These are phyloP conservation scores for Kockiozyma suomiensis DNA, from an alignment of 805 yeast species.

Conservation along the genomic window DNA sequence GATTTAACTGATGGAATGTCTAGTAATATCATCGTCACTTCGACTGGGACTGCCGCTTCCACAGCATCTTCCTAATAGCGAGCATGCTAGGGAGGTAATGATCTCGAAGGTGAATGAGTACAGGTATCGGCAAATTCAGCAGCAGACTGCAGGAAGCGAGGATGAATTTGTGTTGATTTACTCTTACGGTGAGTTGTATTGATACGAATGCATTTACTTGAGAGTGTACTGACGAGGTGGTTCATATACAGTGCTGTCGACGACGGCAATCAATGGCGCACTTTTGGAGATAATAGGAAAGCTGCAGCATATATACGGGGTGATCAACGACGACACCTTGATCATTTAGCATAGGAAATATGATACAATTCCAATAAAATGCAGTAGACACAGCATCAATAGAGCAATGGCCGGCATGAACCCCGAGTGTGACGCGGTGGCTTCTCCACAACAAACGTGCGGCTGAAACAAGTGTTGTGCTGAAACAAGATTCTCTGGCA, in stretches of 20 bases:
- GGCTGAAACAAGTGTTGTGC: too few relatives aligned
- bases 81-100: constrained; percentile 70
- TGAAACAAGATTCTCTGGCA: too few relatives aligned
- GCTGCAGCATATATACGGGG: constrained; percentile 64
- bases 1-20: background rate
- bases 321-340: constrained; percentile 60
- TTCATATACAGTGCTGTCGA: constrained; percentile 53
- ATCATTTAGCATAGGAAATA: background rate
- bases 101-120: constrained; percentile 65
- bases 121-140: constrained; percentile 43
- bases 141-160: constrained; percentile 49
- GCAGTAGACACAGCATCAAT: too few relatives aligned
- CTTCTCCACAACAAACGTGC: too few relatives aligned
- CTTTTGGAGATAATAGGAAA: constrained; percentile 57
- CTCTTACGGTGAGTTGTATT: constrained; percentile 56
- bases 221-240: background rate
- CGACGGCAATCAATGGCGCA: constrained; percentile 65
- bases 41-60: constrained; percentile 78
- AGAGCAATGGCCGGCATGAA: too few relatives aligned
- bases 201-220: background rate
- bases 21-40: constrained; percentile 72
- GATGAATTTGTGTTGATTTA: constrained; percentile 78
- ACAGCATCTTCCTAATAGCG: constrained; percentile 73
- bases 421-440: too few relatives aligned
- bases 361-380: too few relatives aligned